Base-by-base conservation (phyloP, 2,329 filamentous ascomycete species). In the Aureobasidium sp. region DNA sequence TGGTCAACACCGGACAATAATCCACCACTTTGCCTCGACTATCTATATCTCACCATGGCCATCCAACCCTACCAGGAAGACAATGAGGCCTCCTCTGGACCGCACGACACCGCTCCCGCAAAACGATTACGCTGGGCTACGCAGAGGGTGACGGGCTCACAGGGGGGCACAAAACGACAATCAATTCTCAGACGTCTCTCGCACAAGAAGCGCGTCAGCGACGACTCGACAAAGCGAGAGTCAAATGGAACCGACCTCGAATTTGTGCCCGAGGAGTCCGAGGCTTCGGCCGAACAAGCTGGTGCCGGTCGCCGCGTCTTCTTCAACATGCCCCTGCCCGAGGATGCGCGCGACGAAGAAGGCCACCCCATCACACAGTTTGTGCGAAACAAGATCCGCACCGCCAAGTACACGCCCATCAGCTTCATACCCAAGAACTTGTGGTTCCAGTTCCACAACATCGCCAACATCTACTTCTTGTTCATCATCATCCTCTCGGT, bases 401-500 rank as follows among this genome's bases (percentile, higher is more conserved):
- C 94, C 3, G 90, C 94, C 64, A 99, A 97, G 77, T 99, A 99
- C 75, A 99, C 94, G 8, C 88, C 95, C 9, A 76, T 99, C 66
- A 96, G 90, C 64, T 99, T 99, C 76, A 76, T 99, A 31, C 94
- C 94, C 15, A 97, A 97, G 79, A 97, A 99, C 76, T 73, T 99
- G 71, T 99, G 88, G 86, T 90, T 96, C 67, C 95, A 99, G 76
- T 97, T 99, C 73, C 93, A 99, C 77, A 97, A 97, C 72, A 88
- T 99, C 70, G 94, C 94, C 72, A 99, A 99, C 75, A 88, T 97
- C 60, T 99, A 97, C 78, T 99, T 99, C 82, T 81, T 97, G 68
- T 97, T 97, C 77, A 84, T 93, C 70, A 92, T 97, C 73, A 96
- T 99, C 72, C 83, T 99, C 64, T 87, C 88, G 71, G 94, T 97